These are phyloP conservation scores for Rubus parviflorus DNA, from an alignment of 306 rosid genomes.

Conservation along the genomic window DNA sequence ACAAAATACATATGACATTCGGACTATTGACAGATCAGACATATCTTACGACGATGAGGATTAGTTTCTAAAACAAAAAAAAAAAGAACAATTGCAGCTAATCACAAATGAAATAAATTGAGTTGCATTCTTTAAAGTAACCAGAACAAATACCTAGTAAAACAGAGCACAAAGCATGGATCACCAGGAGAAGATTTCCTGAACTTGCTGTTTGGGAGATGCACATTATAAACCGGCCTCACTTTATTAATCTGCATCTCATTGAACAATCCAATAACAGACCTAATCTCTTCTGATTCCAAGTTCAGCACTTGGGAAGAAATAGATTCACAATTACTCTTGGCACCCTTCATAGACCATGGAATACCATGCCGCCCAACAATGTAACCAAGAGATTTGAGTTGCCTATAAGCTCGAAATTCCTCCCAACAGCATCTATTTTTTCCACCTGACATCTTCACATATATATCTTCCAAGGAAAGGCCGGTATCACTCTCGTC, in stretches of 20 bases:
- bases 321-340: conserved; percentile 23
- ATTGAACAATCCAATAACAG: conserved; percentile 41
- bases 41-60: not conserved
- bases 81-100: not conserved
- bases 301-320: conserved; percentile 25
- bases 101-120: not conserved
- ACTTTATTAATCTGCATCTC: conserved; percentile 47
- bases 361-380: conserved; percentile 55
- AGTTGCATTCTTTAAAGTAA: conserved; percentile 6
- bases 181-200: conserved; percentile 73
- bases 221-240: conserved; percentile 64
- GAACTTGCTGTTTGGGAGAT: conserved; percentile 80
- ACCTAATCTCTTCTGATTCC: conserved; percentile 29
- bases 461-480: conserved; percentile 54
- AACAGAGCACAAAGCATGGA: conserved; percentile 63
- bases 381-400: conserved; percentile 78
- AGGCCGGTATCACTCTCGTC: conserved; percentile 42
- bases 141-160: conserved; percentile 56
- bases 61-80: not conserved
- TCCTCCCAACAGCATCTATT: conserved; percentile 63
- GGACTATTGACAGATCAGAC: not conserved
- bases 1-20: not conserved
- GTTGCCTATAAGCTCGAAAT: conserved; percentile 81
- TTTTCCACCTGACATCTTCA: conserved; percentile 40
- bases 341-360: conserved; percentile 60